Evolutionary conservation across 768 basidiomycete genomes (phyloP).

Genomic region (Trametes elegans): DNA sequence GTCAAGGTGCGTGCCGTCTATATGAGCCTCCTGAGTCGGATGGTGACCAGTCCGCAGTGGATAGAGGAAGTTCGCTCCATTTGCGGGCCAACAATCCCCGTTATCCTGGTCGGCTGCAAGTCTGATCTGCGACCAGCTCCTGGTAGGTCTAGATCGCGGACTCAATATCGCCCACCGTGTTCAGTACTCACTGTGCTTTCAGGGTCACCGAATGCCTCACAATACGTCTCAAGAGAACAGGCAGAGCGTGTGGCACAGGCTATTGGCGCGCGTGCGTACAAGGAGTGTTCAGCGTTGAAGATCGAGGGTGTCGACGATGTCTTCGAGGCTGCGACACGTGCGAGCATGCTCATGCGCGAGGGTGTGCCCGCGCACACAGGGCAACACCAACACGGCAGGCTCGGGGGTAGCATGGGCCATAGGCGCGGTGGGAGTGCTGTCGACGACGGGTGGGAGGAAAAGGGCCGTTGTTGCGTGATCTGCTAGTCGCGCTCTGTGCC

Average conservation of each 20-base stretch:
- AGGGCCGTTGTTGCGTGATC: constrained; percentile 65
- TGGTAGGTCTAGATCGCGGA: constrained; percentile 8
- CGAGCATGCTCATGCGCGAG: constrained; percentile 94
- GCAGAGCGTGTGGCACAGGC: constrained; percentile 78
- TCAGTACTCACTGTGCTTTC: constrained; percentile 1
- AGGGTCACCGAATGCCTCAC: constrained; percentile 43
- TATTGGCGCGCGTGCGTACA: constrained; percentile 92
- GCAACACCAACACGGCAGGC: constrained; percentile 38
- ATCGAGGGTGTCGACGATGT: constrained; percentile 95
- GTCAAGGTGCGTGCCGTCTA: constrained; percentile 65
- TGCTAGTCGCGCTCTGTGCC: constrained; percentile 39
- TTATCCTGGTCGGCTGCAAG: constrained; percentile 96
- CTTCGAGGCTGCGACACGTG: constrained; percentile 95
- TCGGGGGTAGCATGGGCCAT: constrained; percentile 30
- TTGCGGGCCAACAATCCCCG: constrained; percentile 89
- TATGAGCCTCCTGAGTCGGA: not conserved
- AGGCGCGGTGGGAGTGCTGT: constrained; percentile 30
- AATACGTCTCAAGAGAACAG: constrained; percentile 72
- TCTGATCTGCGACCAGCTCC: constrained; percentile 77
- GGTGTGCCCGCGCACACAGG: constrained; percentile 56
- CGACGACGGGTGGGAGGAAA: constrained; percentile 38
- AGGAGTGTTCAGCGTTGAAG: constrained; percentile 89
- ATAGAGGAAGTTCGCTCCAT: constrained; percentile 98
- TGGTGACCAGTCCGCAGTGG: constrained; percentile 57
- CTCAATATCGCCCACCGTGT: too few relatives aligned